A percentile compares a stretch with the other conserved stretches of the same genome.
Evolutionary conservation across 208 protist genomes (phyloP).

Genomic region (Trypanosoma melophagium): DNA sequence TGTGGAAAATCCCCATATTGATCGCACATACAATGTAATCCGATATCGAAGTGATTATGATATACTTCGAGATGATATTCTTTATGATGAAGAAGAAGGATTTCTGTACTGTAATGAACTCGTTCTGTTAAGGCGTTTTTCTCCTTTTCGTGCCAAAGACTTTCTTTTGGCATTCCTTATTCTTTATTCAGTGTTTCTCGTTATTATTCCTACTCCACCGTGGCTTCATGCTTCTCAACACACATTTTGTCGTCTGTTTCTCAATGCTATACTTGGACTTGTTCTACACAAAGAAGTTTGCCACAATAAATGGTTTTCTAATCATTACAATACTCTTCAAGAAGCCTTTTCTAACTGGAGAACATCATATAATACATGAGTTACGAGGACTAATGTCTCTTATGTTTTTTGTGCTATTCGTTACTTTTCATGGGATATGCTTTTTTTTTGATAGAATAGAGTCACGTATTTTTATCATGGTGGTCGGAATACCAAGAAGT

Average conservation of each 20-base stretch:
- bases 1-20: constrained; percentile 93
- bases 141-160: constrained; percentile 76
- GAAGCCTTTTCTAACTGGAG: constrained; percentile 93
- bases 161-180: constrained; percentile 73
- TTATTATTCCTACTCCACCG: constrained; percentile 52
- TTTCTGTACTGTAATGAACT: constrained; percentile 63
- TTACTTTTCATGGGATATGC: constrained; percentile 41
- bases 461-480: constrained; percentile 42
- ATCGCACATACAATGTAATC: constrained; percentile 64
- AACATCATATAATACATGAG: constrained; percentile 75
- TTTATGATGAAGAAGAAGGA: constrained; percentile 45
- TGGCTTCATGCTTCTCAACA: constrained; percentile 60
- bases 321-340: constrained; percentile 60
- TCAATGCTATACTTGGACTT: constrained; percentile 75
- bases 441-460: constrained; percentile 41
- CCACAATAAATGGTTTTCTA: constrained; percentile 72
- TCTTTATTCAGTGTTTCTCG: constrained; percentile 49
- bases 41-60: constrained; percentile 33
- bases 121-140: constrained; percentile 79
- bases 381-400: constrained; percentile 61
- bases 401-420: constrained; percentile 53
- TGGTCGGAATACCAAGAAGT: constrained; percentile 59
- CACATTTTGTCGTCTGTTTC: constrained; percentile 81
- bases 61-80: constrained; percentile 38
- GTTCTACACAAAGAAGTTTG: constrained; percentile 68